Base-by-base conservation (phyloP, 306 rosid genomes). In the Quercus dentata region DNA sequence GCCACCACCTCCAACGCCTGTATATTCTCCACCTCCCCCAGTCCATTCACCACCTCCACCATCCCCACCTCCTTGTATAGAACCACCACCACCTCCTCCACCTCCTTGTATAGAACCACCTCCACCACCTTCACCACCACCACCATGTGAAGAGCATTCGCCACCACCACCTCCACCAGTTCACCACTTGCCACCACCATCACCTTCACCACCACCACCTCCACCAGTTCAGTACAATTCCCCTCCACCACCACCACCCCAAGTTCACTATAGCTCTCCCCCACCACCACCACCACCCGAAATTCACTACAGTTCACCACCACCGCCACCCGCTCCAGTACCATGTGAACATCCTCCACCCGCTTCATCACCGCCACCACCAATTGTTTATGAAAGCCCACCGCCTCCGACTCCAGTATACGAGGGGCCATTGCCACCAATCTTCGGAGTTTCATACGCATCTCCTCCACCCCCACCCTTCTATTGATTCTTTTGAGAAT, bases 391-490 rank as follows among this genome's bases (percentile, higher is more conserved):
- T 69, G 78, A 28, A 71, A 89, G 73, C 78, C 87, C 96, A n/a
- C 94, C 94, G 17, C 97, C 97, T 11, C 85, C 94, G 28, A 73
- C 85, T 46, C 99, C 99, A 76, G 95, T 88, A 85, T 92, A 94
- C 85, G 91, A 92, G 88, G 97, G 97, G 80, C 97, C 99, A 61
- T 84, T 92, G 89, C 97, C 99, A 78, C 97, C 99, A 20, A 83
- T 91, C 77, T 14, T 76, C 2, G 97, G 96, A 82, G 87, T 91
- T 78, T 83, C 99, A 31, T 92, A 95, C 78, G 92, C 97, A 3
- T 92, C 98, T 75, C 97, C 98, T 58, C 99, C 99, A 49, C 99
- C 99, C 20, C 97, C 98, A 78, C 97, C 97, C 84, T 95, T 86
- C 85, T 95, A 95, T 87, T 92, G 85, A 91, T 95, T 94, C 97